These are phyloP conservation scores for Globisporangium barbulae DNA, from an alignment of 352 stramenopile species.

Conservation along the genomic window DNA sequence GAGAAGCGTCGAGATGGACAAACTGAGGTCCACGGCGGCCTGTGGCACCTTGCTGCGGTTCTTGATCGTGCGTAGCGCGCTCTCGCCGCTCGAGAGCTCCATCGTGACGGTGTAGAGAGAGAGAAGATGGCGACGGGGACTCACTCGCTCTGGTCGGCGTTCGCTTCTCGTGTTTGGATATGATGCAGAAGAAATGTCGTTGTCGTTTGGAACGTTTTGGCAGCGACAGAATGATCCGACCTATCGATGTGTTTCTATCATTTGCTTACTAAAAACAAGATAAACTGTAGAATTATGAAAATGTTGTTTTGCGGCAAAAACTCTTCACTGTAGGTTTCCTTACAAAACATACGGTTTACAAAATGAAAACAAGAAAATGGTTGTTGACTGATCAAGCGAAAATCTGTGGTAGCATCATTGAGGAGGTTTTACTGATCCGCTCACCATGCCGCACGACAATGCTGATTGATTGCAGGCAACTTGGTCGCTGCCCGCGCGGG, in stretches of 20 bases:
- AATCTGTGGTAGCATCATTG: not conserved
- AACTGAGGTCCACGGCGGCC: conserved; percentile 33
- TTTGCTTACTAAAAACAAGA: not conserved
- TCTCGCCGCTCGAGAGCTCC: conserved; percentile 68
- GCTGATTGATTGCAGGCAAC: conserved; percentile 10
- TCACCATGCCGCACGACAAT: not conserved
- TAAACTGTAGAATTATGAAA: not conserved
- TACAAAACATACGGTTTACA: not conserved
- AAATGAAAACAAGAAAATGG: not conserved
- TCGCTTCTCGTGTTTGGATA: conserved; percentile 3
- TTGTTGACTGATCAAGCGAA: not conserved
- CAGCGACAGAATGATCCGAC: no score
- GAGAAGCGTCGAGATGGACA: conserved; percentile 31
- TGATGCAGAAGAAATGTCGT: not conserved
- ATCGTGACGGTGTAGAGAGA: conserved; percentile 23
- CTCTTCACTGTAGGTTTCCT: not conserved
- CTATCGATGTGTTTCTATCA: not conserved
- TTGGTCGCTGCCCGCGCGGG: conserved; percentile 1
- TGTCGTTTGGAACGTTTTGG: not conserved
- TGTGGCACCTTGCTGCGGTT: conserved; percentile 56
- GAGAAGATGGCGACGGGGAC: not conserved
- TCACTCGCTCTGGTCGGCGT: not conserved
- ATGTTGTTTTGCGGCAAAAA: not conserved
- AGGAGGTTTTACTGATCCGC: not conserved
- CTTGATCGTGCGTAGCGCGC: conserved; percentile 69